Conservation (phyloP, 2,329 filamentous ascomycete genomes). For the Dothiorella sarmentorum region DNA sequence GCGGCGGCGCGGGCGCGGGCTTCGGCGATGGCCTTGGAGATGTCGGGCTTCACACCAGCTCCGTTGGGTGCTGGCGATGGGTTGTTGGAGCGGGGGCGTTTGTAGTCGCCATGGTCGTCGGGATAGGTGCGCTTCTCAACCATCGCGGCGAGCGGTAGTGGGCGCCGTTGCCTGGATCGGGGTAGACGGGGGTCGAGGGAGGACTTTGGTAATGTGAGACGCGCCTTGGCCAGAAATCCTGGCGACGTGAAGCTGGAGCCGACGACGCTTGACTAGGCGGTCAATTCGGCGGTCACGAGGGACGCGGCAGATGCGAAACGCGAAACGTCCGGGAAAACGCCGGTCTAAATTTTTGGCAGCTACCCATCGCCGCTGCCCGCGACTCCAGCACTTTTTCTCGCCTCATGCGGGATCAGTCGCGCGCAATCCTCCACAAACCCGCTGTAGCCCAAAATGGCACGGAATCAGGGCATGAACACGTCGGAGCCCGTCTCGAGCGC, state of each 20-base stretch:
- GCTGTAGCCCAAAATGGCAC: neutral
- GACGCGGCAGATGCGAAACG: neutral
- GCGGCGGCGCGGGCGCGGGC: constrained; percentile 25
- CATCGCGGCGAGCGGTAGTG: constrained; percentile 26
- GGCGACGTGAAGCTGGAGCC: neutral
- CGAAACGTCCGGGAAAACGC: neutral
- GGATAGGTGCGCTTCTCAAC: constrained; percentile 44
- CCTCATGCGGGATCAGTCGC: constrained; percentile 12
- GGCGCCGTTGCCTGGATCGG: neutral
- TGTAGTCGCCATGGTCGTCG: constrained; percentile 38
- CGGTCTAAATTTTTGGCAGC: constrained; percentile 17
- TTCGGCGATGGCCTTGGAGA: constrained; percentile 28
- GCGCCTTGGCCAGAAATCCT: constrained; percentile 6
- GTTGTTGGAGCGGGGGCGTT: constrained; percentile 39
- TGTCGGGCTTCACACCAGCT: constrained; percentile 24
- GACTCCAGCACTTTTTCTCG: neutral
- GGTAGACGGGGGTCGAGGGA: neutral
- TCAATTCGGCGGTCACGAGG: neutral
- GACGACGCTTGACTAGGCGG: neutral
- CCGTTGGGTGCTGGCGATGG: constrained; percentile 31
- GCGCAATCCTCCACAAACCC: neutral
- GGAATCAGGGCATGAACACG: constrained; percentile 40
- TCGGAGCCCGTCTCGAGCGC: constrained; percentile 75
- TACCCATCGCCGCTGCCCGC: neutral
- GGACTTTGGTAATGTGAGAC: neutral